A percentile compares a stretch with the other conserved stretches of the same genome.
These are phyloP conservation scores for Coemansia sp. DNA, from an alignment of 192 early-diverging fungal genomes.

Conservation along the genomic window DNA sequence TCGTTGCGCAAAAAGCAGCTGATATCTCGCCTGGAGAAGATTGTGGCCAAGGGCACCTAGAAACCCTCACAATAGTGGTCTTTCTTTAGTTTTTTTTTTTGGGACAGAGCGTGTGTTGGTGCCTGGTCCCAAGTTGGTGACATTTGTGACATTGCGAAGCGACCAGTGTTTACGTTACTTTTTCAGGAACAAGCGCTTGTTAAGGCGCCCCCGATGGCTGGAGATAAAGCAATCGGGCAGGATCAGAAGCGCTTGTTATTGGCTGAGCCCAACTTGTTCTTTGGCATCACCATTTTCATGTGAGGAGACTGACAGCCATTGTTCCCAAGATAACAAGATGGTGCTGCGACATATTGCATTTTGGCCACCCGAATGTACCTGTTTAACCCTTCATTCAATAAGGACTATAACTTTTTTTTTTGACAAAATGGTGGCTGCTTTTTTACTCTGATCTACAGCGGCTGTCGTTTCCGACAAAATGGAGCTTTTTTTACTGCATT, in stretches of 20 bases:
- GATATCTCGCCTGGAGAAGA: conserved; percentile 32
- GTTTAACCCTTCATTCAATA: no score
- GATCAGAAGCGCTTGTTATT: conserved; percentile 14
- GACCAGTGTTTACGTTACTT: no score
- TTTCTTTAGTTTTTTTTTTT: no score
- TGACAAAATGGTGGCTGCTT: neutral
- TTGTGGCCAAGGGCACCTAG: neutral
- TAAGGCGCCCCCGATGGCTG: neutral
- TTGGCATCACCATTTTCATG: neutral
- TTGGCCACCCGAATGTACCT: no score
- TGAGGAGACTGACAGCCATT: neutral
- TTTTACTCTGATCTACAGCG: neutral
- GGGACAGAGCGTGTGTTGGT: neutral
- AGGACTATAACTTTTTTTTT: no score
- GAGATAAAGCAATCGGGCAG: conserved; percentile 2
- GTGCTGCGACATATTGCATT: neutral
- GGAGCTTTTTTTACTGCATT: conserved; percentile 1
- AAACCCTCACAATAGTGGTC: neutral
- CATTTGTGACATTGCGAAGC: no score
- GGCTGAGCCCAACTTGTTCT: neutral
- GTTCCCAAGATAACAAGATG: neutral
- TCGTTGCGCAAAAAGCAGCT: conserved; percentile 55
- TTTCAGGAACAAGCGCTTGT: no score
- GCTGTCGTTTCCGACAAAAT: neutral
- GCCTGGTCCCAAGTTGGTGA: no score